Evolutionary conservation across 2,329 filamentous ascomycete species (phyloP).

Genomic region (Neoscytalidium dimidiatum): DNA sequence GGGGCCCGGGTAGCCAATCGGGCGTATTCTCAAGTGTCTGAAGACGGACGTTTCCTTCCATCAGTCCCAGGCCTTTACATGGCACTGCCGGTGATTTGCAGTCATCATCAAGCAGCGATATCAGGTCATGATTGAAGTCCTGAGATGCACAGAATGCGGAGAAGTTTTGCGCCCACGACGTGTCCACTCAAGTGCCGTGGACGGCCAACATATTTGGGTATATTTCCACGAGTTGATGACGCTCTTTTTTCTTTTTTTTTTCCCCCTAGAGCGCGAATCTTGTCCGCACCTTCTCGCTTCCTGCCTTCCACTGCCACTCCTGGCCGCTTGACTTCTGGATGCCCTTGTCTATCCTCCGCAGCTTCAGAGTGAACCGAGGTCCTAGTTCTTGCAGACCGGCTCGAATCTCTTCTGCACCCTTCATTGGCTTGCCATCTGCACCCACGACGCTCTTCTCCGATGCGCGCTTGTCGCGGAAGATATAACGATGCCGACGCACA

Average conservation of each 20-base stretch:
- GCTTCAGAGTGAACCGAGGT: constrained; percentile 79
- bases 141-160: too few relatives aligned
- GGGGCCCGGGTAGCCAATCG: background rate
- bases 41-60: too few relatives aligned
- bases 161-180: too few relatives aligned
- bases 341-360: constrained; percentile 88
- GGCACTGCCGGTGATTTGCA: too few relatives aligned
- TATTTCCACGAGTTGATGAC: background rate
- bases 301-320: constrained; percentile 95
- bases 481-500: constrained; percentile 83
- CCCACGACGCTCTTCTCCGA: constrained; percentile 86
- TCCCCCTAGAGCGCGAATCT: constrained; percentile 93
- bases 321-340: constrained; percentile 75
- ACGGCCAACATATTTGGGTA: background rate
- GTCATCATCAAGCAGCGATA: too few relatives aligned
- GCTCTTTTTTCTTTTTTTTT: too few relatives aligned
- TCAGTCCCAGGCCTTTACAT: too few relatives aligned
- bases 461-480: constrained; percentile 84
- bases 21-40: background rate
- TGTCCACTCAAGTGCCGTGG: too few relatives aligned
- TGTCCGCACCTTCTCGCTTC: constrained; percentile 92
- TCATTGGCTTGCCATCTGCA: constrained; percentile 78
- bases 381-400: constrained; percentile 90
- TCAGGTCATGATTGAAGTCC: too few relatives aligned
- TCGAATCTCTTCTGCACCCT: constrained; percentile 81